These are phyloP conservation scores for Fusarium concolor DNA, from an alignment of 2,329 filamentous ascomycete genomes.

Conservation along the genomic window DNA sequence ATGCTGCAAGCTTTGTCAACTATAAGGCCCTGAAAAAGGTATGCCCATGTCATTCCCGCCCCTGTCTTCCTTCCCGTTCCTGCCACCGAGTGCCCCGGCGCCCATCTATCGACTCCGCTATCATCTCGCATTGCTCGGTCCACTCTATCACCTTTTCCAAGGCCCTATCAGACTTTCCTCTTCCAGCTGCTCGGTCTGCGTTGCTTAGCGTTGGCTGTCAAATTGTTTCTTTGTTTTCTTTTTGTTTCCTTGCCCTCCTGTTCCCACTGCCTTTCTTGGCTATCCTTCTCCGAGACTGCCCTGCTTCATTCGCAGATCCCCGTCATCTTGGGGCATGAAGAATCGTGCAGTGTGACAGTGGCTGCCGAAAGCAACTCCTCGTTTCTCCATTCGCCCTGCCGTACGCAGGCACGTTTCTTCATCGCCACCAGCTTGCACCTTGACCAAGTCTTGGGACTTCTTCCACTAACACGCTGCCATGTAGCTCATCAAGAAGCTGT, in stretches of 20 bases:
- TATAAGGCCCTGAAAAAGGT: conserved; percentile 99
- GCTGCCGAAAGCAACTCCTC: conserved; percentile 35
- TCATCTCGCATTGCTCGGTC: conserved; percentile 38
- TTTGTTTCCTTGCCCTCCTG: conserved; percentile 7
- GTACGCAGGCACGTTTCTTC: conserved; percentile 38
- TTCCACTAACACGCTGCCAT: conserved; percentile 42
- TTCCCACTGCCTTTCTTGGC: conserved; percentile 14
- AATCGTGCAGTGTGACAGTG: conserved; percentile 30
- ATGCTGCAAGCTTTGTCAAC: conserved; percentile 98
- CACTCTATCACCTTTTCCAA: conserved; percentile 28
- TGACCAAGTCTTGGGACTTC: conserved; percentile 19
- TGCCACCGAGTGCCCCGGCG: conserved; percentile 34
- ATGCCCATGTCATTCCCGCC: conserved; percentile 43
- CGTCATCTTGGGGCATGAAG: conserved; percentile 17
- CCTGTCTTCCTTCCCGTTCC: conserved; percentile 36
- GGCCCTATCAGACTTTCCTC: conserved; percentile 10
- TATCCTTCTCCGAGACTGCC: conserved; percentile 15
- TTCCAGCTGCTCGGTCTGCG: conserved; percentile 13
- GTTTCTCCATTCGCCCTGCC: conserved; percentile 37
- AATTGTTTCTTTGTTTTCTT: conserved; percentile 14
- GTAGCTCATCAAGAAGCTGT: conserved; percentile 98
- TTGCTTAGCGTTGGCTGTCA: conserved; percentile 10
- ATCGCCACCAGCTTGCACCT: conserved; percentile 26
- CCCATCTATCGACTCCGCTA: conserved; percentile 37
- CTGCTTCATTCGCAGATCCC: conserved; percentile 26